Percentiles rank a stretch among this genome's conserved stretches.
phyloP scores from a whole-genome alignment of 108 stramenopile species.

The Nitzschia palea region DNA sequence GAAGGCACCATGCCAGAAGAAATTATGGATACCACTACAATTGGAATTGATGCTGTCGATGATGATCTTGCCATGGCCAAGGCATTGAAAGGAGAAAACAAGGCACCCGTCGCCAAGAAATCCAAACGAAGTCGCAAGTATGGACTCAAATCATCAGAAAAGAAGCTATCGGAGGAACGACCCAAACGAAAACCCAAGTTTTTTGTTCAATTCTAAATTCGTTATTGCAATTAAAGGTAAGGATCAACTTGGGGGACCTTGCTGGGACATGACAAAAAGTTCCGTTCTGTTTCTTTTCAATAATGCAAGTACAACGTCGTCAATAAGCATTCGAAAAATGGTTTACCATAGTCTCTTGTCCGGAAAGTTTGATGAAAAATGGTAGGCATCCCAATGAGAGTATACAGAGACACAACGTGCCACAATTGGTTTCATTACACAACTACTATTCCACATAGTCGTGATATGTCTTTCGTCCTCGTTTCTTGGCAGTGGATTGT shows the following conservation, averaged over 20 bases:
- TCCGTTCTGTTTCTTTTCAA: too few relatives aligned
- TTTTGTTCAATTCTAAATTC: conserved; percentile 36
- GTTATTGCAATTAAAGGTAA: background rate
- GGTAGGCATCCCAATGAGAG: too few relatives aligned
- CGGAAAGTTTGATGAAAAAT: too few relatives aligned
- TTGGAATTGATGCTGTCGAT: conserved; percentile 1
- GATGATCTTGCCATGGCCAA: conserved; percentile 21
- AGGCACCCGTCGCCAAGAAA: conserved; percentile 19
- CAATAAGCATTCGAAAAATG: too few relatives aligned
- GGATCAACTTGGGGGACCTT: too few relatives aligned
- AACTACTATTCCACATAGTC: conserved; percentile 12
- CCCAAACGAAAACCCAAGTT: conserved; percentile 30
- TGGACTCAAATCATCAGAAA: conserved; percentile 1
- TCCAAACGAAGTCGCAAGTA: conserved; percentile 20
- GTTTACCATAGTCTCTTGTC: too few relatives aligned
- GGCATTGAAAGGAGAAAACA: conserved; percentile 42
- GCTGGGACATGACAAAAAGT: too few relatives aligned
- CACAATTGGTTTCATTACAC: too few relatives aligned
- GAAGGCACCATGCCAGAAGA: conserved; percentile 5
- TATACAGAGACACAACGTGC: too few relatives aligned
- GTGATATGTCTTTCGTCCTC: background rate
- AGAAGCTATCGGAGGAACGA: conserved; percentile 6
- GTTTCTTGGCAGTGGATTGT: background rate
- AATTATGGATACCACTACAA: conserved; percentile 16
- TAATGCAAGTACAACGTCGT: too few relatives aligned